Evolutionary conservation across 441 rosid species (phyloP), one percentile per base, ranked within the genome.

Genomic region (Iberis amara): DNA sequence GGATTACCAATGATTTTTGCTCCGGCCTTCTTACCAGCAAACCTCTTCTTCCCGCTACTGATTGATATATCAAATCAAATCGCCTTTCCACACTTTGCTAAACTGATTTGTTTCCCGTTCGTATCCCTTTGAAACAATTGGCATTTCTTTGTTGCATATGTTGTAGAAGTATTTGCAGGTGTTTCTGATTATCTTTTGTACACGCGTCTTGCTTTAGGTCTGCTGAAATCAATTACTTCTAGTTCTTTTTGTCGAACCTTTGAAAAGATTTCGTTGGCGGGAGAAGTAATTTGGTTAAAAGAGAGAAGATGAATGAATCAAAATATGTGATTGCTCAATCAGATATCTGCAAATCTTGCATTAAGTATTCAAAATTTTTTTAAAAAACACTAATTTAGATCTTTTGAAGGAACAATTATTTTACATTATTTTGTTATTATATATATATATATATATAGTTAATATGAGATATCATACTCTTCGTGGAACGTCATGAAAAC

Each of bases 151-250:
- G 57, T 31, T 33, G 62, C 31, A 44, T 59, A 60, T 54, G 55
- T 61, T 38, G 77, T 41, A 48, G 42, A 48, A 52, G 46, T 58
- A 23, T 52, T 45, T 18, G 28, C 40, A 46, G 88, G 91, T 57
- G 81, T 73, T 28, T 79, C 77, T 21, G 31, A 36, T 0, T 67
- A 70, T 51, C 92, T 95, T 51, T 61, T 85, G 52, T 76, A 68
- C 79, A 78, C 68, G 61, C 71, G 62, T 47, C 66, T 89, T 7
- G 81, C 86, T 46, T 79, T 63, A 8, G 79, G 75, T 39, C 26
- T 89, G 59, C 15, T 69, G 46, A 67, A 69, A 3, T 79, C 76
- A 8, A 59, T 81, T 41, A 54, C 18, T 52, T 79, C 62, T 14
- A 72, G 75, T 27, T 68, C 33, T n/a, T 68, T 73, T 12, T 51